A percentile compares a stretch with the other conserved stretches of the same genome.
Evolutionary conservation across 208 protist genomes (phyloP).

Genomic region (Crithidia thermophila): DNA sequence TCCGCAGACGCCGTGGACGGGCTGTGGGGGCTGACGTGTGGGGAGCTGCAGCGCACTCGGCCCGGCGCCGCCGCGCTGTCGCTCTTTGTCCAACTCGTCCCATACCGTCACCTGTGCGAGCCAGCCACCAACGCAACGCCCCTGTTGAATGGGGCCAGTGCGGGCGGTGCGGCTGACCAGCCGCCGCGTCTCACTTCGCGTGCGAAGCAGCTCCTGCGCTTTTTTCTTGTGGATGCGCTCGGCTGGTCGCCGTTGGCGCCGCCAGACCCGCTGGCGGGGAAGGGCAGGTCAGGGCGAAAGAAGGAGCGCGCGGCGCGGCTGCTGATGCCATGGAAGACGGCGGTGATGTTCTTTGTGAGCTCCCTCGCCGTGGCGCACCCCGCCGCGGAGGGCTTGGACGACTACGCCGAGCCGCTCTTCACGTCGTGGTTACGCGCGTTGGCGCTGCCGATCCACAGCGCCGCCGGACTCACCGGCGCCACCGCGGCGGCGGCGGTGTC

Average conservation of each 20-base stretch:
- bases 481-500: conserved; percentile 19
- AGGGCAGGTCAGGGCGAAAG: not conserved
- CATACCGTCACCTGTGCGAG: conserved; percentile 29
- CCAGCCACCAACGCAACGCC: not conserved
- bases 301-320: not conserved
- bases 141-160: not conserved
- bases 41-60: conserved; percentile 4
- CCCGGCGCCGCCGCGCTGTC: conserved; percentile 19
- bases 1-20: conserved; percentile 39
- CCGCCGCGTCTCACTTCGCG: conserved; percentile 17
- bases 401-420: conserved; percentile 77
- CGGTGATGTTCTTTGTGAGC: conserved; percentile 38
- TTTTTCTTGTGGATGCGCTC: conserved; percentile 52
- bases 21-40: conserved; percentile 58
- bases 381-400: conserved; percentile 50
- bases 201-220: conserved; percentile 43
- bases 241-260: conserved; percentile 34
- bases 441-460: conserved; percentile 39
- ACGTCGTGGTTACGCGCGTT: conserved; percentile 47
- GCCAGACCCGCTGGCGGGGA: not conserved
- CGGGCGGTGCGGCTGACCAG: not conserved
- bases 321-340: conserved; percentile 35
- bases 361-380: conserved; percentile 42
- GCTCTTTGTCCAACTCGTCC: conserved; percentile 31
- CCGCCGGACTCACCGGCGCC: conserved; percentile 11